These are phyloP conservation scores for Saccharum spontaneum DNA, from an alignment of 176 grass and related monocot species.

Conservation along the genomic window DNA sequence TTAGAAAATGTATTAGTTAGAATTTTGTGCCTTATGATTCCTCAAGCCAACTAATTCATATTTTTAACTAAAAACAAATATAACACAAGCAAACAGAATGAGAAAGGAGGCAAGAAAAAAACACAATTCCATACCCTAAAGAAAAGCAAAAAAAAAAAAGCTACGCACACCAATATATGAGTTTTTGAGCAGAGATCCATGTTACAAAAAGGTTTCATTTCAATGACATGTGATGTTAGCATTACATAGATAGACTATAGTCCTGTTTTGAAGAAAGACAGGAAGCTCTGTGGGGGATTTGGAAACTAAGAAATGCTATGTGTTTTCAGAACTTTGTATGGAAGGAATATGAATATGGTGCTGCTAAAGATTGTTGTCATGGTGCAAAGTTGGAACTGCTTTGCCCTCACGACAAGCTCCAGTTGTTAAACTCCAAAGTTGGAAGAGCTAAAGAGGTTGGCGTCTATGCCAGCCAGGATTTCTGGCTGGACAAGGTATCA, in stretches of 20 bases:
- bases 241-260: constrained; percentile 5
- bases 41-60: not conserved
- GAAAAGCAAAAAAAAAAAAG: not conserved
- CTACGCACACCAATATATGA: not conserved
- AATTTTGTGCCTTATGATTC: not conserved
- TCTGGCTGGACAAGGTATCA: not conserved
- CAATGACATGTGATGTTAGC: not conserved
- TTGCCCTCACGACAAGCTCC: not conserved
- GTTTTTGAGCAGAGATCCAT: not conserved
- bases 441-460: not conserved
- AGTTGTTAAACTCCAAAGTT: not conserved
- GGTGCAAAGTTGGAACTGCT: not conserved
- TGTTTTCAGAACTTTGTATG: not conserved
- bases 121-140: constrained; percentile 3
- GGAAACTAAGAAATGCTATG: not conserved
- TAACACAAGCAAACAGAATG: constrained; percentile 1
- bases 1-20: not conserved
- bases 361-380: not conserved
- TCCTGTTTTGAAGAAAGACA: not conserved
- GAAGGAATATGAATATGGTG: not conserved
- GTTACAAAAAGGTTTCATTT: not conserved
- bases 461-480: not conserved
- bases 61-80: not conserved
- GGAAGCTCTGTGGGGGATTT: not conserved
- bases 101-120: constrained; percentile 4